Conservation (phyloP, 768 basidiomycete genomes). For the Auriscalpium microsporum region DNA sequence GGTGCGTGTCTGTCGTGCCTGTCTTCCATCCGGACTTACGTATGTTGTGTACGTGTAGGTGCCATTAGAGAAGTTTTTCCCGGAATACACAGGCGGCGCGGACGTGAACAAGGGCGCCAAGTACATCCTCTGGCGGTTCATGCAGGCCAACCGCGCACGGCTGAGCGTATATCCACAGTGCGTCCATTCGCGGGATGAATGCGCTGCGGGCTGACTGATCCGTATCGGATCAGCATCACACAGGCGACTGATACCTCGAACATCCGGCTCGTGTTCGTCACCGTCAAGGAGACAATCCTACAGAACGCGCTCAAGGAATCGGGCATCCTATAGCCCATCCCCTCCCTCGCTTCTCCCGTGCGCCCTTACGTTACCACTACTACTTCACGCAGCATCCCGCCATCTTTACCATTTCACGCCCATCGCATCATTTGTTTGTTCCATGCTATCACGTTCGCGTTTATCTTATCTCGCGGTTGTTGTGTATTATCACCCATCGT, state of each 20-base stretch:
- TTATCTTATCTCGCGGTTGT: too few relatives aligned
- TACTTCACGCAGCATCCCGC: too few relatives aligned
- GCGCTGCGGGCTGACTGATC: not conserved
- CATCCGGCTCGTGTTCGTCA: conserved; percentile 74
- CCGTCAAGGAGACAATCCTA: conserved; percentile 89
- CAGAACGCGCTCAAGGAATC: conserved; percentile 83
- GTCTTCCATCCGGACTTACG: not conserved
- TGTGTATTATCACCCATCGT: too few relatives aligned
- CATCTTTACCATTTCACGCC: too few relatives aligned
- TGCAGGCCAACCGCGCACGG: conserved; percentile 79
- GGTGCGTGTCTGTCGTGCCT: conserved; percentile 11
- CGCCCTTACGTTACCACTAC: too few relatives aligned
- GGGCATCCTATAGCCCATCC: conserved; percentile 53
- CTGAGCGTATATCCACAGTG: conserved; percentile 90
- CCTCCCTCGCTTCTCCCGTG: too few relatives aligned
- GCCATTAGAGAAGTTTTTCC: conserved; percentile 71
- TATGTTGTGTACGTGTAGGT: conserved; percentile 32
- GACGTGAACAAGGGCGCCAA: conserved; percentile 94
- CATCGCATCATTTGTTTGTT: too few relatives aligned
- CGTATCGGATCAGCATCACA: conserved; percentile 46
- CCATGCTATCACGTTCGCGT: too few relatives aligned
- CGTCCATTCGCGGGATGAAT: conserved; percentile 16
- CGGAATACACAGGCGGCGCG: conserved; percentile 81
- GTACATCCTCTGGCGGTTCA: conserved; percentile 91
- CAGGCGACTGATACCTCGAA: conserved; percentile 87